A percentile compares a stretch with the other conserved stretches of the same genome.
Evolutionary conservation across 768 basidiomycete genomes (phyloP).

Genomic region (Trametes elegans): DNA sequence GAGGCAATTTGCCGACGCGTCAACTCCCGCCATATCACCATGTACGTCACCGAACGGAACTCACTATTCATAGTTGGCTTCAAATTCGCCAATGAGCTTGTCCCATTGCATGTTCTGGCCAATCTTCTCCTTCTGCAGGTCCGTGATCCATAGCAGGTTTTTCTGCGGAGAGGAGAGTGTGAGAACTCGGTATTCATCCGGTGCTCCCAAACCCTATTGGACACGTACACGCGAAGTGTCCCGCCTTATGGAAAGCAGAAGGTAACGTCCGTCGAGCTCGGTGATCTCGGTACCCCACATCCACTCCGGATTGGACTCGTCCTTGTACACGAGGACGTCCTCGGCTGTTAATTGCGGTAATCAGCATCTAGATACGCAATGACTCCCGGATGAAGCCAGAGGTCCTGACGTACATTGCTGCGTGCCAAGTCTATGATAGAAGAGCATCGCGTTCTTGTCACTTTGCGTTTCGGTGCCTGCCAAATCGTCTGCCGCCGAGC

Average conservation of each 20-base stretch:
- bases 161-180: slow-evolving; percentile 41
- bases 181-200: not conserved
- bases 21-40: too few species aligned
- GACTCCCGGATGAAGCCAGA: not conserved
- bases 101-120: slow-evolving; percentile 68
- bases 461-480: slow-evolving; percentile 57
- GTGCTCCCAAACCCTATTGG: not conserved
- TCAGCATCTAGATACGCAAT: not conserved
- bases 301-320: slow-evolving; percentile 62
- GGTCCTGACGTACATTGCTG: slow-evolving; percentile 51
- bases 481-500: slow-evolving; percentile 44
- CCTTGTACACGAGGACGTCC: slow-evolving; percentile 65
- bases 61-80: slow-evolving; percentile 63
- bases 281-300: slow-evolving; percentile 58
- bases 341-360: slow-evolving; percentile 42
- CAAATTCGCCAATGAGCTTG: slow-evolving; percentile 68
- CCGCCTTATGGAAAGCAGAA: slow-evolving; percentile 50
- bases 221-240: slow-evolving; percentile 61
- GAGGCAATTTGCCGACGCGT: not conserved
- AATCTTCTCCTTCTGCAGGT: slow-evolving; percentile 58
- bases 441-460: slow-evolving; percentile 70
- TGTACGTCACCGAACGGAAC: slow-evolving; percentile 26
- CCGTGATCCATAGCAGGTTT: slow-evolving; percentile 73
- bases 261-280: slow-evolving; percentile 62
- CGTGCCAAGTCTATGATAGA: slow-evolving; percentile 74